phyloP scores from a whole-genome alignment of 306 rosid genomes.

The Luffa acutangula region DNA sequence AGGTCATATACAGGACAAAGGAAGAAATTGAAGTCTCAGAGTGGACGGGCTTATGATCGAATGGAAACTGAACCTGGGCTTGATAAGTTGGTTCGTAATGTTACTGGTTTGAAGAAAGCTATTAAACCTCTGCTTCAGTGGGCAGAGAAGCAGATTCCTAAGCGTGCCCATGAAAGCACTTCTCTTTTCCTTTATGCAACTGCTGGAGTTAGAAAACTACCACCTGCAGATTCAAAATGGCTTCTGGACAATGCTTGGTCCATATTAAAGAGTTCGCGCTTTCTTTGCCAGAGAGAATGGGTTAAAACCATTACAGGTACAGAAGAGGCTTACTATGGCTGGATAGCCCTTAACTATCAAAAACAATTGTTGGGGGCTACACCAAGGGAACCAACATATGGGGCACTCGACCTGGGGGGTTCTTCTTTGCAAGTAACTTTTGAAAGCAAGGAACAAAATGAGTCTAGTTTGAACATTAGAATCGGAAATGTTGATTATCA shows the following conservation, averaged over 20 bases:
- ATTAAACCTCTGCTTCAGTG: slow-evolving; percentile 67
- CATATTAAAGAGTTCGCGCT: slow-evolving; percentile 61
- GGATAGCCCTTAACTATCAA: slow-evolving; percentile 88
- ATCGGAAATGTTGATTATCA: slow-evolving; percentile 76
- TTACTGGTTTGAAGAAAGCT: slow-evolving; percentile 50
- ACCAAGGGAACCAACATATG: slow-evolving; percentile 68
- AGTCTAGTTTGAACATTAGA: slow-evolving; percentile 59
- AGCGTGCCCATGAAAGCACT: slow-evolving; percentile 49
- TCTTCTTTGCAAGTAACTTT: slow-evolving; percentile 93
- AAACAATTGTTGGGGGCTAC: slow-evolving; percentile 45
- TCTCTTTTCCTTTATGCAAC: slow-evolving; percentile 77
- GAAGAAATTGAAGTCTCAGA: slow-evolving; percentile 22
- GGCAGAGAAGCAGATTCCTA: slow-evolving; percentile 85
- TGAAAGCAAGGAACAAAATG: slow-evolving; percentile 60
- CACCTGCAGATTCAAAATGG: slow-evolving; percentile 56
- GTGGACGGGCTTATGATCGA: slow-evolving; percentile 81
- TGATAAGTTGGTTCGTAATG: slow-evolving; percentile 62
- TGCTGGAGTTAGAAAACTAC: slow-evolving; percentile 83
- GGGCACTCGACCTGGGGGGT: slow-evolving; percentile 93
- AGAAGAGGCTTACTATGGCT: slow-evolving; percentile 92
- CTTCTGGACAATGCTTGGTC: slow-evolving; percentile 78
- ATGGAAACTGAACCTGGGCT: slow-evolving; percentile 94
- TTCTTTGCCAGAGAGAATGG: slow-evolving; percentile 59
- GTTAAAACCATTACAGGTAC: slow-evolving; percentile 66
- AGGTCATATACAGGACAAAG: slow-evolving; percentile 28